A percentile compares a stretch with the other conserved stretches of the same genome.
These are phyloP conservation scores for Acrocalymma vagum DNA, from an alignment of 2,329 filamentous ascomycete species.

Conservation along the genomic window DNA sequence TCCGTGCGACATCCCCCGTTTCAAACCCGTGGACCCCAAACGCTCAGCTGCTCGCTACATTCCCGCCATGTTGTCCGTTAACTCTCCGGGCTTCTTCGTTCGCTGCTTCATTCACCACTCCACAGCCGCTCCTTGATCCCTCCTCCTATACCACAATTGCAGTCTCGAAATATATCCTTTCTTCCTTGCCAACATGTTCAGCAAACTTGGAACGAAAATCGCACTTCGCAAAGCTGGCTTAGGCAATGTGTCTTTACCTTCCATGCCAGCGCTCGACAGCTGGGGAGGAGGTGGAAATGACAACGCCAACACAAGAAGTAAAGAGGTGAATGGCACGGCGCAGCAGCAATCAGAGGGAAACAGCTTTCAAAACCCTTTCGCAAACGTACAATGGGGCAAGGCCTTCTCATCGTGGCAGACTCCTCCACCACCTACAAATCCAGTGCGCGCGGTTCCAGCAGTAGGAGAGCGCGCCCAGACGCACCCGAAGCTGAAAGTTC, in stretches of 20 bases:
- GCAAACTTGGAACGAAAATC: conserved; percentile 65
- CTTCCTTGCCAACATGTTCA: conserved; percentile 56
- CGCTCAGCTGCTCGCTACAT: conserved; percentile 9
- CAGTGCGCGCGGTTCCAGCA: conserved; percentile 34
- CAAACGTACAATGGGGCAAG: conserved; percentile 47
- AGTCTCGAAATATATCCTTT: conserved; percentile 3
- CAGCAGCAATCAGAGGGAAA: conserved; percentile 22
- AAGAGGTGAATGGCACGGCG: conserved; percentile 34
- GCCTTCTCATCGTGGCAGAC: conserved; percentile 44
- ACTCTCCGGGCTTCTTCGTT: too few species aligned
- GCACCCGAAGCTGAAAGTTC: conserved; percentile 40
- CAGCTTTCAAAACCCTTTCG: conserved; percentile 43
- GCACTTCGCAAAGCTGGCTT: conserved; percentile 67
- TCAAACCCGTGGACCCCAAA: conserved; percentile 27
- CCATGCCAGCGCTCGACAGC: conserved; percentile 20
- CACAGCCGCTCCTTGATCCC: background rate
- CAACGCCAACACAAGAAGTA: conserved; percentile 27
- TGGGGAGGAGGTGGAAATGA: conserved; percentile 35
- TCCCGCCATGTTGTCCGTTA: conserved; percentile 5
- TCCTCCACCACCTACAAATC: conserved; percentile 34
- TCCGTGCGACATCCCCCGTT: conserved; percentile 39
- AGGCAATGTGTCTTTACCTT: conserved; percentile 58
- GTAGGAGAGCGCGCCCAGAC: conserved; percentile 37
- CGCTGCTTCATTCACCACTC: too few species aligned
- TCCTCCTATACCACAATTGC: conserved; percentile 2